Conservation (phyloP, 805 yeast genomes). For the Nakazawaea laoshanensis region DNA sequence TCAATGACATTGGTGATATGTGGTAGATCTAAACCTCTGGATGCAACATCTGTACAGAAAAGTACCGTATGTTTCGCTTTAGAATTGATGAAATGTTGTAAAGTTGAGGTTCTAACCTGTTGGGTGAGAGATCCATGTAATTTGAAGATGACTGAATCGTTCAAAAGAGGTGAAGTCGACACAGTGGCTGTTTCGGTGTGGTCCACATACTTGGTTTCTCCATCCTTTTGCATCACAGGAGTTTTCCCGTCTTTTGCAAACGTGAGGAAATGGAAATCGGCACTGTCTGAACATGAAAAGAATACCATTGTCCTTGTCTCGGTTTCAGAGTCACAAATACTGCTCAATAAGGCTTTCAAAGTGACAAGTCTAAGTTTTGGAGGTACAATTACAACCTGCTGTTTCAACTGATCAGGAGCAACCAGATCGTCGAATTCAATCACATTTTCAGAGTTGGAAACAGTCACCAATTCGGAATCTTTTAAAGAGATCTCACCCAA, state of each 20-base stretch:
- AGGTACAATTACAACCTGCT: slow-evolving; percentile 78
- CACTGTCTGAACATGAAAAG: slow-evolving; percentile 93
- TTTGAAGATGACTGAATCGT: slow-evolving; percentile 46
- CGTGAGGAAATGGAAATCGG: slow-evolving; percentile 79
- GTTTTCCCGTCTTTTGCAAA: slow-evolving; percentile 52
- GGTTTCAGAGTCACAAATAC: slow-evolving; percentile 26
- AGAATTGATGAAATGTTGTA: slow-evolving; percentile 44
- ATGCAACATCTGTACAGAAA: slow-evolving; percentile 95
- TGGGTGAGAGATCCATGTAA: slow-evolving; percentile 91
- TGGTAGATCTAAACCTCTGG: slow-evolving; percentile 93
- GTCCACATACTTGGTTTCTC: slow-evolving; percentile 15
- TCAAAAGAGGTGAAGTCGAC: slow-evolving; percentile 44
- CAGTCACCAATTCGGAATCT: slow-evolving; percentile 62
- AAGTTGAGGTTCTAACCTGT: slow-evolving; percentile 70
- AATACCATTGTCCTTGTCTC: slow-evolving; percentile 66
- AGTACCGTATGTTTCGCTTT: slow-evolving; percentile 53
- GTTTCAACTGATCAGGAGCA: slow-evolving; percentile 89
- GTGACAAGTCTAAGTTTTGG: slow-evolving; percentile 87
- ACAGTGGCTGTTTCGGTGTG: slow-evolving; percentile 28
- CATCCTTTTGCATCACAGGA: slow-evolving; percentile 20
- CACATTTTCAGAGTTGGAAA: slow-evolving; percentile 21
- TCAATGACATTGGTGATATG: slow-evolving; percentile 80
- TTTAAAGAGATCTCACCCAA: slow-evolving; percentile 72
- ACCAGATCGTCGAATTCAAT: slow-evolving; percentile 19
- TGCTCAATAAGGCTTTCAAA: slow-evolving; percentile 55